Conservation (phyloP, 768 basidiomycete genomes). For the Basidioascus undulatus region DNA sequence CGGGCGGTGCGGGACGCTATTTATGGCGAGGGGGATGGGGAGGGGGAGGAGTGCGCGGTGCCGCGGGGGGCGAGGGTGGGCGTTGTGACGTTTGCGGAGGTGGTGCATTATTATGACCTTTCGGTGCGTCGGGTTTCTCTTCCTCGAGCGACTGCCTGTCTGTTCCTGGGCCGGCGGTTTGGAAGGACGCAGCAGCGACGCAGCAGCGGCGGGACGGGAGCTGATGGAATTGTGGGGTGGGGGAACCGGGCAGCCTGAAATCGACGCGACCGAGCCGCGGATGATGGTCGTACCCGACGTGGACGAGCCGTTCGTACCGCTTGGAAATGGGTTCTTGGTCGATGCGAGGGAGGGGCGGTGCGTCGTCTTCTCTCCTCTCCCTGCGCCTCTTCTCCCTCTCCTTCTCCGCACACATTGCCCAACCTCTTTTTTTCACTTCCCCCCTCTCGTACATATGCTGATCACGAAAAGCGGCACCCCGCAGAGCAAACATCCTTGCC, state of each 20-base stretch:
- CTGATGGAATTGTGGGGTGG: no score
- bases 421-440: no score
- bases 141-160: no score
- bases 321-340: conserved; percentile 47
- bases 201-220: no score
- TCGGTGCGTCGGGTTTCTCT: conserved; percentile 25
- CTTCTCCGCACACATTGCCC: no score
- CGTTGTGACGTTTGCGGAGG: conserved; percentile 56
- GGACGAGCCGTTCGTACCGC: conserved; percentile 74
- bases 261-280: conserved; percentile 18
- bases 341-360: conserved; percentile 47
- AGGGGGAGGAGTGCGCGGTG: conserved; percentile 6
- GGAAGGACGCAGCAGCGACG: no score
- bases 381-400: not conserved
- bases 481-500: no score
- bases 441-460: no score
- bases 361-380: conserved; percentile 10
- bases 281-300: conserved; percentile 71
- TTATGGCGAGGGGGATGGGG: conserved; percentile 27
- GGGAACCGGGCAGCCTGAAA: not conserved
- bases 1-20: conserved; percentile 34
- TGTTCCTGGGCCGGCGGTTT: no score
- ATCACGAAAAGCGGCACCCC: no score
- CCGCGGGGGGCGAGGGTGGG: conserved; percentile 26
- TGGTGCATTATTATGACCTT: conserved; percentile 70